phyloP scores from a whole-genome alignment of 176 grass and related monocot genomes.

The Zea luxurians region DNA sequence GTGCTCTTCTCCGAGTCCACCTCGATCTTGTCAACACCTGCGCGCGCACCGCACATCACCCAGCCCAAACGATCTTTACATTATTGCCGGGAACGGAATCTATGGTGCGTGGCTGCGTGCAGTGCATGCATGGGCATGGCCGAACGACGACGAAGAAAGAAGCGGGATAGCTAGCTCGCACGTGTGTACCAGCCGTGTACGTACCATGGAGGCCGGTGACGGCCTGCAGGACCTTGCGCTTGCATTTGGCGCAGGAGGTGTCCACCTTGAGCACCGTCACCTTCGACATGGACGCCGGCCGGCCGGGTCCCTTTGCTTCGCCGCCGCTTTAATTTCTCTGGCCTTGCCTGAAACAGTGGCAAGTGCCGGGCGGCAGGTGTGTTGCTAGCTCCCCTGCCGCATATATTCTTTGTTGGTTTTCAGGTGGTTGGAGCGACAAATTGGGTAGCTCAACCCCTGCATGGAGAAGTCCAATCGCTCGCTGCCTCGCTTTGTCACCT shows the following conservation, averaged over 20 bases:
- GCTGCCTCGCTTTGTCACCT: no score
- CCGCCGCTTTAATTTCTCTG: background rate
- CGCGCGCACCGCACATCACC: background rate
- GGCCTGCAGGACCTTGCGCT: slow-evolving; percentile 68
- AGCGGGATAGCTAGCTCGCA: background rate
- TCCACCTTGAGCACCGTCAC: slow-evolving; percentile 56
- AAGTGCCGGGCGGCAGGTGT: slow-evolving; percentile 15
- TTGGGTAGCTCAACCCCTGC: slow-evolving; percentile 40
- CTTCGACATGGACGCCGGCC: slow-evolving; percentile 44
- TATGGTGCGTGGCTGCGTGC: background rate
- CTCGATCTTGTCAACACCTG: slow-evolving; percentile 82
- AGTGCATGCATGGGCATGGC: background rate
- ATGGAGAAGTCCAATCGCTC: background rate
- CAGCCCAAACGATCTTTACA: background rate
- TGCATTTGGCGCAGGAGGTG: slow-evolving; percentile 63
- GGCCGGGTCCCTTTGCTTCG: background rate
- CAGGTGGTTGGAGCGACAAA: slow-evolving; percentile 36
- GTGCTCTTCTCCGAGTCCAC: slow-evolving; percentile 63
- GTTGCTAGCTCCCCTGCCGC: background rate
- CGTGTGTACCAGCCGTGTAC: background rate
- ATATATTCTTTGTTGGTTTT: slow-evolving; percentile 2
- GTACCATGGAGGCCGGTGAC: slow-evolving; percentile 66
- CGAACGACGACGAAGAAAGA: background rate
- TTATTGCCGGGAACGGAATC: background rate
- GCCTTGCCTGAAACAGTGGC: background rate